A percentile compares a stretch with the other conserved stretches of the same genome.
Conservation (phyloP, 495 filamentous ascomycete genomes). For the Immersiella caudata region DNA sequence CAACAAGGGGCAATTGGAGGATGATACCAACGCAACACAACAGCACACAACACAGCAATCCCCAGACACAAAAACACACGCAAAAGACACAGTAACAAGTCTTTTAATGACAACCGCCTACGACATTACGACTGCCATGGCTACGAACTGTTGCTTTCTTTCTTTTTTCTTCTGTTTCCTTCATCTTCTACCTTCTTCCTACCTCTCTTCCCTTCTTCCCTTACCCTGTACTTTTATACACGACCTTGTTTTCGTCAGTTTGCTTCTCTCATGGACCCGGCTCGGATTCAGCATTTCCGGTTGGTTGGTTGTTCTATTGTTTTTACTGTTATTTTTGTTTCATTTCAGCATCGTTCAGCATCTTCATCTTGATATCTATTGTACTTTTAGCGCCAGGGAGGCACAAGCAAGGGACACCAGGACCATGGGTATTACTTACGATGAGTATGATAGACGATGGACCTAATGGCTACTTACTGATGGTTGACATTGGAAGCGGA, state of each 20-base stretch:
- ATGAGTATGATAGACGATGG: slow-evolving; percentile 3
- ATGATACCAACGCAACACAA: background rate
- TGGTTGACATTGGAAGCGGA: background rate
- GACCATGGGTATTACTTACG: background rate
- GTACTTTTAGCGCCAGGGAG: background rate
- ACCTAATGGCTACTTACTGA: background rate
- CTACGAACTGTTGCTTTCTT: background rate
- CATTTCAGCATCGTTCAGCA: background rate
- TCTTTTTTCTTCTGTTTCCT: background rate
- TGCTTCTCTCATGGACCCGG: background rate
- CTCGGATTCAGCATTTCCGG: background rate
- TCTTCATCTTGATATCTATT: background rate
- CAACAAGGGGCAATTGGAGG: background rate
- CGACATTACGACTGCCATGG: background rate
- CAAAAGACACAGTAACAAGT: background rate
- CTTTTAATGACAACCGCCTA: background rate
- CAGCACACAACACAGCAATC: background rate
- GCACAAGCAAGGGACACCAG: background rate
- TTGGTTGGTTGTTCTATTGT: background rate
- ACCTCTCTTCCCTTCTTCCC: background rate
- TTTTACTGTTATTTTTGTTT: background rate
- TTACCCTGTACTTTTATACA: background rate
- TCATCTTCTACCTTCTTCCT: background rate
- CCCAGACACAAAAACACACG: background rate
- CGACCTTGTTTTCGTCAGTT: background rate